Base-by-base conservation (phyloP, 805 yeast species). In the Pichia sporocuriosa region DNA sequence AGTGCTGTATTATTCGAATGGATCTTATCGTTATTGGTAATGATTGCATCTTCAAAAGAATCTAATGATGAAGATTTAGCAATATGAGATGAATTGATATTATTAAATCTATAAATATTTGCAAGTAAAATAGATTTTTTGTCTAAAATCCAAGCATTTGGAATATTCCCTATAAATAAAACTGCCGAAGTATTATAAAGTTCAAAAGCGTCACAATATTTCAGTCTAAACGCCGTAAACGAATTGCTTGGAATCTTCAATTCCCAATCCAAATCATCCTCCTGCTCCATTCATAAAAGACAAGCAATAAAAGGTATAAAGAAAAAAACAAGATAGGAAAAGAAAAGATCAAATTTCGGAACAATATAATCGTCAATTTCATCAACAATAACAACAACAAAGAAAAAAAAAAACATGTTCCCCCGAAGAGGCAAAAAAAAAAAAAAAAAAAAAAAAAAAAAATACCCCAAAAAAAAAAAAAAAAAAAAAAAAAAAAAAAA, bases 171-270 rank as follows among this genome's bases (percentile, higher is more conserved):
- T 5, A 84, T 49, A 8, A 81, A 60, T 0, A 73, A 58, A 2
- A 70, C 64, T 36, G 65, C 64, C 1, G 85, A 69, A 10, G 65
- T 60, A n/a, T 65, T 62, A 20, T 76, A 63, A 6, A 84, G 55
- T 41, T 75, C 72, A 4, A 51, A 39, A 0, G 81, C 63, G 8
- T 68, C 62, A n/a, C 74, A 68, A 55, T 78, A 79, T 13, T 69
- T 59, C 21, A 84, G 61, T 32, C 84, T 65, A 44, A 70, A 76
- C 0, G 83, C 81, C 0, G 86, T 77, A 59, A 75, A 82, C 2
- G 86, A 79, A 23, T 62, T 46, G 29, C 54, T 58, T 4, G 84
- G 84, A 16, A 78, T 61, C 27, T 32, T 9, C 6, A 45, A 30
- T 9, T 25, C 16, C 19, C 15, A 8, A 15, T 31, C 23, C 5